phyloP scores from a whole-genome alignment of 306 rosid species.

The Vigna unguiculata region DNA sequence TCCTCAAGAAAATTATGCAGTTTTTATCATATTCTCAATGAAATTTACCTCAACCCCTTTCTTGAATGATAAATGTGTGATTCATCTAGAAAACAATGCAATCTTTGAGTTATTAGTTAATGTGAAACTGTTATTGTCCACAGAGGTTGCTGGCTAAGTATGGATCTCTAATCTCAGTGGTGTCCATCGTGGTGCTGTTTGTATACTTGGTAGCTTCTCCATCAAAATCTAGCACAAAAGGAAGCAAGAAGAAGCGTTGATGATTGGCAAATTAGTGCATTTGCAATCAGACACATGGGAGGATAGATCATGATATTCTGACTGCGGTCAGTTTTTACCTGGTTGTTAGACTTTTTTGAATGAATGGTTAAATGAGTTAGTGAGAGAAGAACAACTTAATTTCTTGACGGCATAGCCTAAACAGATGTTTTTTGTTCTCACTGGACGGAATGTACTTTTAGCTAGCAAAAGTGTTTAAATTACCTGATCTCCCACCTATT shows the following conservation, averaged over 20 bases:
- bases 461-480: slow-evolving; percentile 36
- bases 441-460: slow-evolving; percentile 44
- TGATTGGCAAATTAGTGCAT: slow-evolving; percentile 30
- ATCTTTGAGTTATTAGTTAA: not conserved
- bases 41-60: not conserved
- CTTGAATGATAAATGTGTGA: not conserved
- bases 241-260: slow-evolving; percentile 98
- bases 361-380: slow-evolving; percentile 48
- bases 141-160: slow-evolving; percentile 92
- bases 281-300: slow-evolving; percentile 33
- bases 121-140: slow-evolving; percentile 39
- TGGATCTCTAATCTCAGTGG: slow-evolving; percentile 86
- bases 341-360: slow-evolving; percentile 43
- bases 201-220: slow-evolving; percentile 77
- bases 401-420: slow-evolving; percentile 49
- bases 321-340: slow-evolving; percentile 49
- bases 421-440: slow-evolving; percentile 46
- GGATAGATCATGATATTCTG: slow-evolving; percentile 42
- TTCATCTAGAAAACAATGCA: too few relatives aligned
- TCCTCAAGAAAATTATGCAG: slow-evolving; percentile 18
- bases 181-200: slow-evolving; percentile 74
- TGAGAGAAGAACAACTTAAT: slow-evolving; percentile 50
- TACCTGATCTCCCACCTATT: slow-evolving; percentile 35
- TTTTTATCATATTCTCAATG: not conserved
- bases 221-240: slow-evolving; percentile 82